Base-by-base conservation (phyloP, 208 protist genomes). In the Leptomonas pyrrhocoris region DNA sequence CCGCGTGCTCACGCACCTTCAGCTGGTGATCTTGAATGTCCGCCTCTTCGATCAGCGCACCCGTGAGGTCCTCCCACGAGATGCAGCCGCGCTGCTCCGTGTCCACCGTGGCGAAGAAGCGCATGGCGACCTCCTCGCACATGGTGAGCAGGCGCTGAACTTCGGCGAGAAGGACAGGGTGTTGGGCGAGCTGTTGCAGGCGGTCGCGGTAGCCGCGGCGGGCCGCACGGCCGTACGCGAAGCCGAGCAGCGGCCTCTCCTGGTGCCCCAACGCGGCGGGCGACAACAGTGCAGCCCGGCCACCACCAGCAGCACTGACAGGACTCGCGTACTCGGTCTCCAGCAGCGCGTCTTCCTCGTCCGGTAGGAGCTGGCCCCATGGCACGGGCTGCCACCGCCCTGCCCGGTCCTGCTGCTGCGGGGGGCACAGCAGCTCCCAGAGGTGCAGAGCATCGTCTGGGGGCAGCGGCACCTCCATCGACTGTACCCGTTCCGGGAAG, bases 21-120 rank as follows among this genome's bases (percentile, higher is more conserved):
- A 79, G 68, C 46, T 88, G 85, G 73, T 90, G 83, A 46, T 80
- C 73, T 63, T 60, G 56, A 4, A 89, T 83, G 50, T 92, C 88
- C 3, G 88, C 85, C 49, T 85, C 81, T 69, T 94, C 88, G 43
- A 89, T 90, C 21, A 94, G 76, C 48, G 81, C 75, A 36, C 86
- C 85, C 6, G 83, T 92, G 70, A 94, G 84, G 54, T 69, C 60
- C 28, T 81, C 83, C 88, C 88, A 94, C 19, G 58, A 77, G 56
- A 94, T 80, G 27, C 48, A 59, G 25, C 88, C 88, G 21, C 80
- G 82, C 73, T 92, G 83, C 42, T 85, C 79, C 25, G 79, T 81
- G 73, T 94, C 88, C 27, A 94, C 48, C 12, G 51, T 40, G 43
- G 79, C 64, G 74, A 90, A 94, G 54, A 85, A 89, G 31, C 84